phyloP scores from a whole-genome alignment of 2,329 filamentous ascomycete species.

The Calonectria pauciramosa region DNA sequence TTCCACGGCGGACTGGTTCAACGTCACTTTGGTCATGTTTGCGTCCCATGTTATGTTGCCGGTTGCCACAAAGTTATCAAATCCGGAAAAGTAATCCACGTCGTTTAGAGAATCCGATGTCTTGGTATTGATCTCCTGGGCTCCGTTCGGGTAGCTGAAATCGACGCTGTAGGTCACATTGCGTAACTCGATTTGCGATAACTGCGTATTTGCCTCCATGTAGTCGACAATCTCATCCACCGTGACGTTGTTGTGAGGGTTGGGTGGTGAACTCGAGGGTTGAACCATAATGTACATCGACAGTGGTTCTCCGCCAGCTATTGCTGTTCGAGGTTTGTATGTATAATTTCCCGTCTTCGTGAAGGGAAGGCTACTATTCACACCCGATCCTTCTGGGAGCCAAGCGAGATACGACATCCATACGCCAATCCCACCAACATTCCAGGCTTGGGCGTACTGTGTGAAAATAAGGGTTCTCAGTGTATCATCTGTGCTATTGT shows the following conservation, averaged over 20 bases:
- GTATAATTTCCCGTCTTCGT: not conserved
- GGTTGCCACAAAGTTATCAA: not conserved
- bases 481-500: not conserved
- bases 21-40: not conserved
- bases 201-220: not conserved
- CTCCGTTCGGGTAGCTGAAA: not conserved
- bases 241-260: not conserved
- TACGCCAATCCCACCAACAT: not conserved
- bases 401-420: conserved; percentile 11
- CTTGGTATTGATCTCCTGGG: not conserved
- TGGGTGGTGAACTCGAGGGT: not conserved
- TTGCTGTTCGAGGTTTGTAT: not conserved
- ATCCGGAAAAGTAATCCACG: not conserved
- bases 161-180: not conserved
- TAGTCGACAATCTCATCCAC: not conserved
- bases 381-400: not conserved
- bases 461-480: not conserved
- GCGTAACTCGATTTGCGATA: not conserved
- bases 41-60: not conserved
- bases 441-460: not conserved
- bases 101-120: not conserved
- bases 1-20: not conserved
- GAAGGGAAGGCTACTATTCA: conserved; percentile 3
- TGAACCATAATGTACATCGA: not conserved
- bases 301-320: conserved; percentile 1